phyloP scores from a whole-genome alignment of 2,329 filamentous ascomycete species.

The Neoascochyta sp. region DNA sequence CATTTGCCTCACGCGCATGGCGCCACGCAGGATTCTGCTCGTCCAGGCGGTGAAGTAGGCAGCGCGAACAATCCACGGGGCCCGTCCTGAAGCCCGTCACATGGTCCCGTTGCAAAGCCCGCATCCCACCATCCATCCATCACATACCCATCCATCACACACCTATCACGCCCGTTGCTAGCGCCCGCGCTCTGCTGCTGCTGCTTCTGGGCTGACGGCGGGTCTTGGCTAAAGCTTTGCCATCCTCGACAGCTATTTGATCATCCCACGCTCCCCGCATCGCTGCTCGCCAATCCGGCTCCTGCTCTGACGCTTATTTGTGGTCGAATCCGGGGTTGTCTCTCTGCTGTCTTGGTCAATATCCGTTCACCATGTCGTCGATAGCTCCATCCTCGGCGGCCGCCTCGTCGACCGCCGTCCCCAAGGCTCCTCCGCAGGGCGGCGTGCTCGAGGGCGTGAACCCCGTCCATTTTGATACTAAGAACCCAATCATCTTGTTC shows the following conservation, averaged over 20 bases:
- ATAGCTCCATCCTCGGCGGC: slow-evolving; percentile 12
- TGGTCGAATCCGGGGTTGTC: slow-evolving; percentile 4
- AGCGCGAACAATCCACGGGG: too few relatives aligned
- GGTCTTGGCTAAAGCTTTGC: slow-evolving; percentile 3
- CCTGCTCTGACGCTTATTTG: slow-evolving; percentile 1
- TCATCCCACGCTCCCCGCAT: slow-evolving; percentile 1
- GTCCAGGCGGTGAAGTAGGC: too few relatives aligned
- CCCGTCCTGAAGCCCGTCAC: too few relatives aligned
- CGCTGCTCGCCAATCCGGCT: not conserved
- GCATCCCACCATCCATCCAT: too few relatives aligned
- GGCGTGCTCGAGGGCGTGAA: slow-evolving; percentile 70
- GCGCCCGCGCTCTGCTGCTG: too few relatives aligned
- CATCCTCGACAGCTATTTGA: slow-evolving; percentile 8
- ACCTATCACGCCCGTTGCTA: too few relatives aligned
- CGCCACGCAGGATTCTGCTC: too few relatives aligned
- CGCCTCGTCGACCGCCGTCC: slow-evolving; percentile 14
- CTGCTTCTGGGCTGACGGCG: slow-evolving; percentile 9
- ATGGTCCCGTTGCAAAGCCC: too few relatives aligned
- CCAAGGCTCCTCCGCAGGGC: slow-evolving; percentile 51
- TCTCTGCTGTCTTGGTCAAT: too few relatives aligned
- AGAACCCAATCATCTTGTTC: slow-evolving; percentile 70
- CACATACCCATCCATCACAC: too few relatives aligned
- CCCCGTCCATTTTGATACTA: slow-evolving; percentile 64
- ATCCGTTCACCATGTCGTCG: slow-evolving; percentile 24
- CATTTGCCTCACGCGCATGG: too few relatives aligned